Conservation (phyloP, 768 basidiomycete species). For the Cystofilobasidium bisporidii region DNA sequence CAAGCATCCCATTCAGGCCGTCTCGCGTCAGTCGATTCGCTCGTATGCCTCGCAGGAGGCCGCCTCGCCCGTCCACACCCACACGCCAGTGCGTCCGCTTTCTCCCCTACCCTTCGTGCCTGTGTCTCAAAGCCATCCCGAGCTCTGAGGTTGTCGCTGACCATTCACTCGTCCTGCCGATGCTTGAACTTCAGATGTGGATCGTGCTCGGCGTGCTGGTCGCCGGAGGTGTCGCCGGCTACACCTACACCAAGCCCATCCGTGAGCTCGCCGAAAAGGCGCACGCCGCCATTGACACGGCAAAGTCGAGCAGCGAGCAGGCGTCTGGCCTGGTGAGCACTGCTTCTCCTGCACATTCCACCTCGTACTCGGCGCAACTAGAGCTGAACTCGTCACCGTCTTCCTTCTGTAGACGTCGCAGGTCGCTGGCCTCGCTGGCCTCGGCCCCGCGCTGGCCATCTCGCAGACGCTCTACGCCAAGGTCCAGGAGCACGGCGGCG, state of each 20-base stretch:
- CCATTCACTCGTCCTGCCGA: background rate
- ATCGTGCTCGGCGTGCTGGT: conserved; percentile 36
- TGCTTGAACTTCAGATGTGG: conserved; percentile 33
- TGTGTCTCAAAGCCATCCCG: too few relatives aligned
- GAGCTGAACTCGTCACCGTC: background rate
- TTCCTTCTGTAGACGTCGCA: conserved; percentile 29
- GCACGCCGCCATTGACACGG: conserved; percentile 31
- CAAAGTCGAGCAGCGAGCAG: conserved; percentile 31
- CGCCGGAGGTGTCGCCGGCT: conserved; percentile 35
- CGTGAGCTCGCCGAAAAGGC: conserved; percentile 34
- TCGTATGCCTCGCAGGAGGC: background rate
- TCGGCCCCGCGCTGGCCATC: conserved; percentile 24
- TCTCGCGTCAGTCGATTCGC: conserved; percentile 1
- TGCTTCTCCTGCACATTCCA: background rate
- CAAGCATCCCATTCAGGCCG: background rate
- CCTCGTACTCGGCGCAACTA: background rate
- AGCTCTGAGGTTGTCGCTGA: too few relatives aligned
- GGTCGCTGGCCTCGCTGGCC: conserved; percentile 24
- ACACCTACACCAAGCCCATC: conserved; percentile 34
- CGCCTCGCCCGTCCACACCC: conserved; percentile 23
- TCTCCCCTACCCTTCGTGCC: background rate
- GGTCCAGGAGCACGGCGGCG: conserved; percentile 32
- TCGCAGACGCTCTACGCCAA: conserved; percentile 18
- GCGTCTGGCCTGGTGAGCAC: conserved; percentile 15
- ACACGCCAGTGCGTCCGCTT: conserved; percentile 16